Evolutionary conservation across 192 early-diverging fungal species (phyloP), one percentile per base, ranked within the genome.

Genomic region (Funneliformis geosporum): DNA sequence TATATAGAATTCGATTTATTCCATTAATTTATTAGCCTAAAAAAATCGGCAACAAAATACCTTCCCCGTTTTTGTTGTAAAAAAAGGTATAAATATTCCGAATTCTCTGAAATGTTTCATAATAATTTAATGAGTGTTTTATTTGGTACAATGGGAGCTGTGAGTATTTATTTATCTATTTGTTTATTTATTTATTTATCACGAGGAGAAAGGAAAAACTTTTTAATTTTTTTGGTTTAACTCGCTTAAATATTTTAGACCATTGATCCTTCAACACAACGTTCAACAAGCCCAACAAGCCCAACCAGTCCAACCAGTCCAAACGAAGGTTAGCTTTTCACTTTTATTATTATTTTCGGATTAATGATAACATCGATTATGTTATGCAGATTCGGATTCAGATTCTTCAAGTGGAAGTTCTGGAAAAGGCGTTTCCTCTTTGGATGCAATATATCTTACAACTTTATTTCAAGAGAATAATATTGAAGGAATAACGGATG

Each of bases 401-500:
- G 43, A 72, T 46, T 47, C 70, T 47, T 44, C 40, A 72, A 72
- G 28, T 40, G 43, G n/a, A 47, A 43, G 21, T 6, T 21, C 12
- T 6, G 11, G 23, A 46, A 43, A 2, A 1, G 7, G 1, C 27
- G 43, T 4, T 40, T 72, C 70, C 23, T 72, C 70, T 9, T 28
- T 72, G 27, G 70, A 72, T 16, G 40, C 23, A 5, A 33, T 72
- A 47, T 72, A 72, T 27, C 16, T 72, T 12, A 27, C 40, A 28
- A 28, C 9, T 72, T 47, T 72, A 72, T 23, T 50, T 27, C 70
- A 72, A 72, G 23, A 72, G 16, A 40, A 9, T 16, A 10, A 72
- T n/a, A n/a, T n/a, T 11, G 42, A 69, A 69, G 42, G n/a, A 43
- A 69, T 4, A 72, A n/a, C n/a, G n/a, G n/a, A 44, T 2, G 1